phyloP scores from a whole-genome alignment of 768 basidiomycete genomes.

The Hygrocybe punicea region DNA sequence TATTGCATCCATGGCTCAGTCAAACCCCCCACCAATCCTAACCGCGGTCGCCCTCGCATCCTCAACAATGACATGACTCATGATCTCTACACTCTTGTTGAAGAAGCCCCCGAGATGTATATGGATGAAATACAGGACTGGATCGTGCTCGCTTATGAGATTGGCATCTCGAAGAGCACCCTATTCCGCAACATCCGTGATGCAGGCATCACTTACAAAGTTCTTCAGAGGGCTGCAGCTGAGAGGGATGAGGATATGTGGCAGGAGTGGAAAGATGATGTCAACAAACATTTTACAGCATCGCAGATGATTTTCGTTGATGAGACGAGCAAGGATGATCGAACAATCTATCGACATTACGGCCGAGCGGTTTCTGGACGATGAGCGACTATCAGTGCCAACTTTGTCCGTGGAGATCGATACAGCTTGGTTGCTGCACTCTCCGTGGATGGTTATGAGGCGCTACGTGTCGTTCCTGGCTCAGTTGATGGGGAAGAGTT shows the following conservation, averaged over 20 bases:
- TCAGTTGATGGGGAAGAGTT: conserved; percentile 11
- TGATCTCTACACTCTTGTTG: too few species aligned
- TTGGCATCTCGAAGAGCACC: too few species aligned
- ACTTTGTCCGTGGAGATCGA: too few species aligned
- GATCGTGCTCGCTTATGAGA: too few species aligned
- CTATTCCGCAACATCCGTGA: neutral
- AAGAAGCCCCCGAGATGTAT: too few species aligned
- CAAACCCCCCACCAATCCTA: too few species aligned
- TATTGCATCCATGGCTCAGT: too few species aligned
- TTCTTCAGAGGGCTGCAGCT: neutral
- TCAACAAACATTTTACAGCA: neutral
- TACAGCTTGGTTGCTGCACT: neutral
- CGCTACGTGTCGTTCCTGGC: conserved; percentile 1
- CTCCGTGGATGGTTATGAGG: conserved; percentile 7
- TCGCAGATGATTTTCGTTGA: neutral
- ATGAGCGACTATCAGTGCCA: neutral
- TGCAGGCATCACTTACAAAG: neutral
- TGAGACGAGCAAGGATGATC: neutral
- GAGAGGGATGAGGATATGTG: neutral
- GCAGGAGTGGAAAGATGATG: neutral
- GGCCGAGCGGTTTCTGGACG: neutral
- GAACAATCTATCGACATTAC: neutral
- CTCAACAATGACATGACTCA: too few species aligned
- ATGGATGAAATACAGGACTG: too few species aligned
- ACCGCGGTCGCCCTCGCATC: too few species aligned